Percentiles rank a stretch among this genome's conserved stretches.
These are phyloP conservation scores for Colletotrichum acutatum DNA, from an alignment of 2,329 filamentous ascomycete species.

Conservation along the genomic window DNA sequence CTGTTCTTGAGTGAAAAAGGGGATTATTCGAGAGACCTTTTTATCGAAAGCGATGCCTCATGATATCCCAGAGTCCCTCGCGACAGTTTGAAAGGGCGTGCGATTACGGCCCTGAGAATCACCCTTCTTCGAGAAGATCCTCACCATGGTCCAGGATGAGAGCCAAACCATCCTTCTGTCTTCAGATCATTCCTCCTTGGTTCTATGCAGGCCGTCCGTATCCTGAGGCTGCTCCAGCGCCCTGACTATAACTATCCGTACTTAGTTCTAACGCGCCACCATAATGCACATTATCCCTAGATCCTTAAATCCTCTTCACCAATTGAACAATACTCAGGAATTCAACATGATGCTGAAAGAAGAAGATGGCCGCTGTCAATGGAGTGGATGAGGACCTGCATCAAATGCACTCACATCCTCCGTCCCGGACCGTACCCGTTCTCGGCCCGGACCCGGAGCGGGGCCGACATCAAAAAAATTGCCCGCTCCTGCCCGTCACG, in stretches of 20 bases:
- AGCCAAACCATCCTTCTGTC: not conserved
- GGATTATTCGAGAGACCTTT: not conserved
- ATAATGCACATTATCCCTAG: not conserved
- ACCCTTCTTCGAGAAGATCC: not conserved
- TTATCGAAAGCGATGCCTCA: not conserved
- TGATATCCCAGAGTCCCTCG: not conserved
- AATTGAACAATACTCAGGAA: no score
- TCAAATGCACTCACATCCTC: not conserved
- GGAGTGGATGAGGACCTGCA: not conserved
- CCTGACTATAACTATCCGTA: not conserved
- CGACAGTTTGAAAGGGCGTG: not conserved
- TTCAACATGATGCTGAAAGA: no score
- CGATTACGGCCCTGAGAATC: not conserved
- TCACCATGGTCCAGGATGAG: not conserved
- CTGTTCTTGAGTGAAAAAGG: not conserved
- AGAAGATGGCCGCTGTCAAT: no score
- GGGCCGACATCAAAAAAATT: not conserved
- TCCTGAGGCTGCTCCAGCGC: not conserved
- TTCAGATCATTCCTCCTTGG: not conserved
- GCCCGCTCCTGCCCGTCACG: not conserved
- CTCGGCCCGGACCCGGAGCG: slow-evolving; percentile 8
- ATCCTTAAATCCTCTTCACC: not conserved
- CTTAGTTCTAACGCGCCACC: not conserved
- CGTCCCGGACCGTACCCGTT: not conserved
- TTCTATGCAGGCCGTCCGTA: not conserved